These are phyloP conservation scores for Aspergillus baeticus DNA, from an alignment of 495 filamentous ascomycete species.

Conservation along the genomic window DNA sequence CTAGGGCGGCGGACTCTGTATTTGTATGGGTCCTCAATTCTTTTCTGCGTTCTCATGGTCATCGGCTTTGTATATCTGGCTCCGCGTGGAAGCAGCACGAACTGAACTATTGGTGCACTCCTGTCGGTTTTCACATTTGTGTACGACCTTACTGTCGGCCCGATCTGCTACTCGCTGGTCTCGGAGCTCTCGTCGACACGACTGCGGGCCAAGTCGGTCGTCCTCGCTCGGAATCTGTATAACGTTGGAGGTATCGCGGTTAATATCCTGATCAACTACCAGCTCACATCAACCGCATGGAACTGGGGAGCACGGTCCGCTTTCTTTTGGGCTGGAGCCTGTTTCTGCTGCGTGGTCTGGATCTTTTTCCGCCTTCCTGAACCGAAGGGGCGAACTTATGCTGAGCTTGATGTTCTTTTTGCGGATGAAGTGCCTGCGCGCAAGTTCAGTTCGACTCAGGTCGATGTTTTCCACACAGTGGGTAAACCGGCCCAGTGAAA, in stretches of 20 bases:
- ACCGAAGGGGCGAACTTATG: constrained; percentile 66
- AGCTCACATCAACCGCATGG: constrained; percentile 74
- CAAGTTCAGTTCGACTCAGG: constrained; percentile 63
- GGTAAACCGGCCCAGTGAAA: too few species aligned
- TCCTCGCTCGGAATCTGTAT: constrained; percentile 68
- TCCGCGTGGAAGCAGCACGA: constrained; percentile 46
- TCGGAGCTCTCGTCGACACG: constrained; percentile 71
- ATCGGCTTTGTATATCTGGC: constrained; percentile 76
- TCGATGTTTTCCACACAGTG: constrained; percentile 67
- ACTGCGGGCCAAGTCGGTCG: constrained; percentile 75
- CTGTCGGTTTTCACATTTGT: constrained; percentile 71
- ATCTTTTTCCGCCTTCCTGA: constrained; percentile 76
- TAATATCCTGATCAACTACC: constrained; percentile 69
- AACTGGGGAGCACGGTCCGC: constrained; percentile 72
- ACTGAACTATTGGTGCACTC: constrained; percentile 67
- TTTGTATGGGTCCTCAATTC: constrained; percentile 64
- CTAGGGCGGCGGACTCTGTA: constrained; percentile 72
- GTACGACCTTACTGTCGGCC: constrained; percentile 75
- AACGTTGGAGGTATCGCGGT: constrained; percentile 69
- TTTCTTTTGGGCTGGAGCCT: constrained; percentile 77
- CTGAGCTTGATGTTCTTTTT: constrained; percentile 73
- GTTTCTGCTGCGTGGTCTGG: constrained; percentile 71
- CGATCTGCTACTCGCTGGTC: constrained; percentile 76
- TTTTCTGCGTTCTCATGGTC: constrained; percentile 65
- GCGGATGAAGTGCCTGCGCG: constrained; percentile 63